Conservation (phyloP, 305 asterid genomes). For the Fraxinus baroniana region DNA sequence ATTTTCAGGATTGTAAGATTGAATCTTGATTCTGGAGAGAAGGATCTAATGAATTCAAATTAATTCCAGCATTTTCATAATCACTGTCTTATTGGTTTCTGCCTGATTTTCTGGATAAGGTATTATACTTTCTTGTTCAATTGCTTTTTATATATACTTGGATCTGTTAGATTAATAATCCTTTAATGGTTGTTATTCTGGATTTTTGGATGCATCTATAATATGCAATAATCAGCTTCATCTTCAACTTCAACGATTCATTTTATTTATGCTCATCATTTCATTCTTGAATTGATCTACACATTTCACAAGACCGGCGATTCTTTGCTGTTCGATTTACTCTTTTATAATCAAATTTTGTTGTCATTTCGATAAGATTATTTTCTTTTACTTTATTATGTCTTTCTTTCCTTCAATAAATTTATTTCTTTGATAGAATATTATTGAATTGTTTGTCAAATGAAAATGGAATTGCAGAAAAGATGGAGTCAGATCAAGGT, state of each 20-base stretch:
- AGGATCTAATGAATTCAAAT: slow-evolving; percentile 58
- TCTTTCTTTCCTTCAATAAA: not conserved
- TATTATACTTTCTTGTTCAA: slow-evolving; percentile 15
- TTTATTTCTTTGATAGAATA: slow-evolving; percentile 9
- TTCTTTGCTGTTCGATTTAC: slow-evolving; percentile 8
- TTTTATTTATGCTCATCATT: not conserved
- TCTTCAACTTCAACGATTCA: slow-evolving; percentile 14
- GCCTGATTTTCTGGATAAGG: slow-evolving; percentile 57
- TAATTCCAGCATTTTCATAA: slow-evolving; percentile 51
- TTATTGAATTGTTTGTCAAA: slow-evolving; percentile 7
- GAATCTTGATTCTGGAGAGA: slow-evolving; percentile 52
- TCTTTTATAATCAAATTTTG: slow-evolving; percentile 9
- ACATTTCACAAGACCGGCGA: slow-evolving; percentile 22
- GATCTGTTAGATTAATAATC: slow-evolving; percentile 45
- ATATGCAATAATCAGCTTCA: slow-evolving; percentile 13
- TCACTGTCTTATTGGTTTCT: slow-evolving; percentile 45
- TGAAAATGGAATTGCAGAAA: slow-evolving; percentile 26
- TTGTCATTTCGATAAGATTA: not conserved
- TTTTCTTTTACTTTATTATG: not conserved
- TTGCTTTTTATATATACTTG: slow-evolving; percentile 24
- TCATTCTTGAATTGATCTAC: slow-evolving; percentile 16
- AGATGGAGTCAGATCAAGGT: slow-evolving; percentile 51
- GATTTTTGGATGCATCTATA: not conserved
- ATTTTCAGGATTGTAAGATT: slow-evolving; percentile 37
- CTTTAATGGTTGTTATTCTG: slow-evolving; percentile 11